phyloP scores from a whole-genome alignment of 164 flowering plant species.

The Magnolia changhungtana region DNA sequence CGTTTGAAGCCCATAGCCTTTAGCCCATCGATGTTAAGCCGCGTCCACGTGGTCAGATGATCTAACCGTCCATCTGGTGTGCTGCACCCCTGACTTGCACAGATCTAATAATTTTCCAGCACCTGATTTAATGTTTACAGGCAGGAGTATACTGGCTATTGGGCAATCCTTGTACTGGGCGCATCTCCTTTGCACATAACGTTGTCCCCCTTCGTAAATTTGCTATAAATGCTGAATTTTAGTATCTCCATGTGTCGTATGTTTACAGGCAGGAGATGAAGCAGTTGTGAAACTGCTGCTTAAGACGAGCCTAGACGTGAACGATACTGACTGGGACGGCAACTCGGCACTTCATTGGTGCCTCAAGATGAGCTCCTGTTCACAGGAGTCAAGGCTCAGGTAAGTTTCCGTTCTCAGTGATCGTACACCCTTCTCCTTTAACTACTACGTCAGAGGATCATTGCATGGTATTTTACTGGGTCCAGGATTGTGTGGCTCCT shows the following conservation, averaged over 20 bases:
- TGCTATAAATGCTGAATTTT: not conserved
- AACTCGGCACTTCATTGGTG: constrained; percentile 57
- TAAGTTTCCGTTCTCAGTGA: not conserved
- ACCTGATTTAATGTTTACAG: too few relatives aligned
- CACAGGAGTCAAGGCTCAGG: constrained; percentile 31
- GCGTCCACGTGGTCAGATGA: too few relatives aligned
- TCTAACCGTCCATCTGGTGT: too few relatives aligned
- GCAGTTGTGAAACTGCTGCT: constrained; percentile 40
- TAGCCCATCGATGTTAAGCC: too few relatives aligned
- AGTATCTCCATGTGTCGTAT: not conserved
- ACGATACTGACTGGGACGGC: constrained; percentile 47
- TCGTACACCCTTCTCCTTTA: too few relatives aligned
- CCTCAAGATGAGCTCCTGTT: constrained; percentile 26
- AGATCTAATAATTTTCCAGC: too few relatives aligned
- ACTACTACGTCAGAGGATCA: not conserved
- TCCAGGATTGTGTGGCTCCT: constrained; percentile 37
- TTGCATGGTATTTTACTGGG: not conserved
- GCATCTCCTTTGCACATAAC: not conserved
- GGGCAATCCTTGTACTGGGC: too few relatives aligned
- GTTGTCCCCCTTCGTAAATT: not conserved
- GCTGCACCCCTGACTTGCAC: too few relatives aligned
- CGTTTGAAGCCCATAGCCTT: too few relatives aligned
- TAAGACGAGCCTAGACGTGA: constrained; percentile 36
- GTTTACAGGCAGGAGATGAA: constrained; percentile 51
- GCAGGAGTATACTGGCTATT: too few relatives aligned